phyloP scores from a whole-genome alignment of 176 grass and related monocot species.

The Zoysia pacifica region DNA sequence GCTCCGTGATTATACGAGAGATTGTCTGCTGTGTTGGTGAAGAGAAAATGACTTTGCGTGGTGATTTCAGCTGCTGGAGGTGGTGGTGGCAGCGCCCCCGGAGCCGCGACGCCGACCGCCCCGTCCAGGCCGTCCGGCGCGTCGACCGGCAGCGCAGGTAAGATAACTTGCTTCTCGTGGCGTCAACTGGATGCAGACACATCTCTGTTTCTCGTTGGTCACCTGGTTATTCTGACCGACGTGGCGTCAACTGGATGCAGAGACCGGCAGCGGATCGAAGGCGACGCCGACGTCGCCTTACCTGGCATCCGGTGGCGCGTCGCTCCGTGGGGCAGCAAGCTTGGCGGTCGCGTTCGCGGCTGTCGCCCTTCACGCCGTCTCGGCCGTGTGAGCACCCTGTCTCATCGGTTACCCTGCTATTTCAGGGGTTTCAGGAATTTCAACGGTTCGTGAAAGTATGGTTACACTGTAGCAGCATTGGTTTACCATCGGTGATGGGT shows the following conservation, averaged over 20 bases:
- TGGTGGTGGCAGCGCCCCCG: not conserved
- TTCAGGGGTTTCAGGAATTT: too few relatives aligned
- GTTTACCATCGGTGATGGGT: too few relatives aligned
- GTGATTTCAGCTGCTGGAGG: constrained; percentile 30
- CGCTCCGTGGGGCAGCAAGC: constrained; percentile 3
- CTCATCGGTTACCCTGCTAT: too few relatives aligned
- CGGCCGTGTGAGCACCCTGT: not conserved
- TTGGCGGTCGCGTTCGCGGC: constrained; percentile 33
- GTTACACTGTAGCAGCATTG: too few relatives aligned
- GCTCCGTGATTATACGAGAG: too few relatives aligned
- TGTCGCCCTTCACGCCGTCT: constrained; percentile 9
- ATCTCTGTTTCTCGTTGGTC: not conserved
- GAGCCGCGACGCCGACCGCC: not conserved
- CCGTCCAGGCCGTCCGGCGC: not conserved
- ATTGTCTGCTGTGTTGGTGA: too few relatives aligned
- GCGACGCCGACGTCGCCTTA: constrained; percentile 27
- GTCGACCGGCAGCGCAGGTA: constrained; percentile 12
- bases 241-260: constrained; percentile 16
- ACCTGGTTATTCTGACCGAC: not conserved
- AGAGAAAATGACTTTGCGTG: not conserved
- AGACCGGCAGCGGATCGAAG: constrained; percentile 35
- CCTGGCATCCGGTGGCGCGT: constrained; percentile 34
- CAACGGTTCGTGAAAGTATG: too few relatives aligned
- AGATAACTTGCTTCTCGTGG: not conserved
- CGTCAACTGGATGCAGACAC: too few relatives aligned